Conservation (phyloP, 23 red algal genomes). For the Pyropia yezoensis region DNA sequence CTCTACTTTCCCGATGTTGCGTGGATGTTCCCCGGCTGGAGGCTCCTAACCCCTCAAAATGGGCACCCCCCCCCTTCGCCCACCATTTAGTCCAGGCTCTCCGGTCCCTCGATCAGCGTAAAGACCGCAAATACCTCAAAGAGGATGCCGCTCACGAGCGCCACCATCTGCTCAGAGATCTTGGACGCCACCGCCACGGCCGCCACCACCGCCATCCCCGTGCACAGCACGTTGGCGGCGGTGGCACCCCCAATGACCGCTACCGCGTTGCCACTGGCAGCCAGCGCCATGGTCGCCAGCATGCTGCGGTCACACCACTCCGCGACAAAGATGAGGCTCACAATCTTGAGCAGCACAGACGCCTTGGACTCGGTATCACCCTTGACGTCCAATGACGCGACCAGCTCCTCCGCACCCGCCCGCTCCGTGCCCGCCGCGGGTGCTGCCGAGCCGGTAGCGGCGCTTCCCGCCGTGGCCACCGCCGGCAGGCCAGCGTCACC, state of each 20-base stretch:
- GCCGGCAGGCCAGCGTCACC: not conserved
- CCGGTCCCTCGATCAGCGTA: conserved; percentile 63
- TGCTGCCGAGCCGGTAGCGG: too few relatives aligned
- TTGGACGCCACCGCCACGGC: conserved; percentile 55
- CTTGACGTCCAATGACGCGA: conserved; percentile 1
- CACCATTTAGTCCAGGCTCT: not conserved
- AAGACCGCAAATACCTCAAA: conserved; percentile 86
- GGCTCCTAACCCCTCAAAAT: too few relatives aligned
- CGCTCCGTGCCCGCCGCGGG: conserved; percentile 21
- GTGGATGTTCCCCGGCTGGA: too few relatives aligned
- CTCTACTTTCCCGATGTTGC: too few relatives aligned
- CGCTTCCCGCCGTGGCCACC: too few relatives aligned
- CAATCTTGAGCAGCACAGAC: conserved; percentile 52
- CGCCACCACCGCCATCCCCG: conserved; percentile 72
- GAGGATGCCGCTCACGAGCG: conserved; percentile 64
- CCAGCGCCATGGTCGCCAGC: conserved; percentile 93
- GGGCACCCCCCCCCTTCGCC: too few relatives aligned
- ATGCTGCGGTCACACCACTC: conserved; percentile 98
- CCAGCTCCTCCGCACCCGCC: conserved; percentile 45
- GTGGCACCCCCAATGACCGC: conserved; percentile 84
- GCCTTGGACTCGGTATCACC: conserved; percentile 28
- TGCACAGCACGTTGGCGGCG: conserved; percentile 78
- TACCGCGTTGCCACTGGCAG: conserved; percentile 53
- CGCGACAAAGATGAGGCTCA: conserved; percentile 71
- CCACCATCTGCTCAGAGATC: conserved; percentile 83